Conservation (phyloP, 441 rosid species). For the Macaranga tanarius region DNA sequence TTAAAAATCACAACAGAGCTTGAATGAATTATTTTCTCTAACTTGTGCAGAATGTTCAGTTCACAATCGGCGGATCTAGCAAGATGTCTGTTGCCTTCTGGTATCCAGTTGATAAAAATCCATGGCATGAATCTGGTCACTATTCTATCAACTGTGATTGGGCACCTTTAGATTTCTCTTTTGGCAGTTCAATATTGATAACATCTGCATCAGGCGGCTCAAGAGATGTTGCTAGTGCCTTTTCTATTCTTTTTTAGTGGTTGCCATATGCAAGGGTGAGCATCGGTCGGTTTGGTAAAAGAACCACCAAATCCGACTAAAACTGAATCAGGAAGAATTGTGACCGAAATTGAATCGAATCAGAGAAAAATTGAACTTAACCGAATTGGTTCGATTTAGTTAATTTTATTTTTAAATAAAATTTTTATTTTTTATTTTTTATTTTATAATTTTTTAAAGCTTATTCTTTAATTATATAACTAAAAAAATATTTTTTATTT, state of each 20-base stretch:
- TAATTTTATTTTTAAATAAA: no score
- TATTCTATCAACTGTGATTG: slow-evolving; percentile 78
- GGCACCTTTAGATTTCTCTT: slow-evolving; percentile 62
- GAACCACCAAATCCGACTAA: no score
- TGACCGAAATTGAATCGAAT: no score
- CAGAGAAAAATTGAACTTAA: no score
- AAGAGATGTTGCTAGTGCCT: slow-evolving; percentile 48
- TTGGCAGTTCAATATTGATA: slow-evolving; percentile 37
- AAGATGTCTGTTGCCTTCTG: slow-evolving; percentile 90
- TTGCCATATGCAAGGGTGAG: slow-evolving; percentile 55
- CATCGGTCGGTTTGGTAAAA: no score
- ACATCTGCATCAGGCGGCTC: slow-evolving; percentile 42
- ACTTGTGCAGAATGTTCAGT: slow-evolving; percentile 76
- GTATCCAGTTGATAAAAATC: slow-evolving; percentile 76
- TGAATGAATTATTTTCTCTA: slow-evolving; percentile 1
- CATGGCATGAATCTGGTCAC: slow-evolving; percentile 91
- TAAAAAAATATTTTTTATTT: no score
- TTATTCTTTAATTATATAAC: no score
- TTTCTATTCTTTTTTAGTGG: slow-evolving; percentile 65
- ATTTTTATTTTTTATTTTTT: no score
- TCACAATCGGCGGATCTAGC: slow-evolving; percentile 63
- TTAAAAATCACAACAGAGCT: neutral
- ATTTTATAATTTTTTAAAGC: no score
- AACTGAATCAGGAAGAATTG: no score
- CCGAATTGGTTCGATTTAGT: no score